Base-by-base conservation (phyloP, 2,329 filamentous ascomycete species). In the Sphaerostilbella broomeana region DNA sequence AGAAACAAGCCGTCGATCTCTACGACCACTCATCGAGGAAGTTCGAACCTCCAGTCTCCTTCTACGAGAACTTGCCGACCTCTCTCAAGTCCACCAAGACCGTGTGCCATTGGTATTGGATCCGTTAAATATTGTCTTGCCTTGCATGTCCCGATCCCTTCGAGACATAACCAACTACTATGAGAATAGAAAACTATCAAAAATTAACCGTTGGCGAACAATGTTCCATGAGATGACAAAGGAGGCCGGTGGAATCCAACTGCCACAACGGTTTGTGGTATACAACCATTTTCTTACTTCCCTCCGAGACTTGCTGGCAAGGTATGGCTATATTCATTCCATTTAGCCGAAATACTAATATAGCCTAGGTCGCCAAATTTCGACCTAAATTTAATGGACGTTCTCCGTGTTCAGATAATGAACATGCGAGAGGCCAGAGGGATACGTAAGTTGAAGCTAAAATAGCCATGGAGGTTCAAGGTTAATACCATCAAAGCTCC, bases 181-280 rank as follows among this genome's bases (percentile, higher is more conserved):
- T 49, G 67, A 75, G 22, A 69, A 79, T 50, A 67, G 62, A 24
- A 62, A 62, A 4, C 47, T 69, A 28, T 60, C 63, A 13, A 68
- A 66, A 38, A 64, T 70, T 44, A 59, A 65, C 24, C 67, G 75
- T 38, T 81, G 77, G 77, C 65, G 68, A 28, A 67, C 65, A 47
- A 79, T 80, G 73, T 76, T 72, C 51, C 66, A 77, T 53, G 58
- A 61, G 5, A 67, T 80, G 66, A 67, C 64, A 6, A 63, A 69
- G 17, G 72, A 79, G 51, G 68, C 67, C 4, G 67, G 62, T 3
- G 72, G 70, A 0, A 64, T 75, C 21, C 61, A 62, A 5, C 58
- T 81, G 2, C 68, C 68, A 1, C 67, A 70, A 12, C 63, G 75
- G 6, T 79, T 80, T 44, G 55, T 66, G 19, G 62, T 77, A 38